phyloP scores from a whole-genome alignment of 1,139 yeast genomes.

The Meyerozyma elateridarum region DNA sequence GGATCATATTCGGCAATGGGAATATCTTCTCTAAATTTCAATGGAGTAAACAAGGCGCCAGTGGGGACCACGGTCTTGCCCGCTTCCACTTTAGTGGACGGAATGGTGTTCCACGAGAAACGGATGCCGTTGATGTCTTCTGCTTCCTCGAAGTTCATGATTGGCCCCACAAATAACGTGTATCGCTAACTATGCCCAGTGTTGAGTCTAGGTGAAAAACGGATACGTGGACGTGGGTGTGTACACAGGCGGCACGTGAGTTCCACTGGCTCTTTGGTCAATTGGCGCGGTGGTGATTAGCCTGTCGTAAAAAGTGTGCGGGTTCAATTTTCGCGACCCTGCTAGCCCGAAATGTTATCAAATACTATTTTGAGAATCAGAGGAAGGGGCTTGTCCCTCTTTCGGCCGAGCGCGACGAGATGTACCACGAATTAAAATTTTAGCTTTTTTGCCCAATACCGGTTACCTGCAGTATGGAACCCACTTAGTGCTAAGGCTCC shows the following conservation, averaged over 20 bases:
- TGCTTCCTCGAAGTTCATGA: conserved; percentile 47
- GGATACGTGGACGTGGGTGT: conserved; percentile 4
- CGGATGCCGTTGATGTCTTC: conserved; percentile 49
- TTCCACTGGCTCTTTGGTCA: too few relatives aligned
- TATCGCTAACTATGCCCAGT: conserved; percentile 2
- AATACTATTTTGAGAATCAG: too few relatives aligned
- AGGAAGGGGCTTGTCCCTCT: too few relatives aligned
- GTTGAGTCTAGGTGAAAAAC: conserved; percentile 3
- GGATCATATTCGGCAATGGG: conserved; percentile 90
- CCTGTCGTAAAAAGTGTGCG: too few relatives aligned
- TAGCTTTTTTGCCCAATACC: too few relatives aligned
- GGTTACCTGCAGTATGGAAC: too few relatives aligned
- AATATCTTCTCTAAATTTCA: conserved; percentile 72
- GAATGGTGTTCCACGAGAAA: conserved; percentile 53
- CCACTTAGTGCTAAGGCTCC: too few relatives aligned
- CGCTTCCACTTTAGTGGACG: conserved; percentile 87
- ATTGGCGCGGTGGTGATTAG: too few relatives aligned
- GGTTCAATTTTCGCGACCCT: too few relatives aligned
- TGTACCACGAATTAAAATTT: too few relatives aligned
- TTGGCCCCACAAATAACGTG: background rate
- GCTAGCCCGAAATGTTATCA: too few relatives aligned
- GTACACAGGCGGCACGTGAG: conserved; percentile 1
- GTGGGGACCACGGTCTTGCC: conserved; percentile 91
- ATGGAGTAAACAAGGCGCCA: conserved; percentile 91
- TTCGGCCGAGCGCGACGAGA: too few relatives aligned